Evolutionary conservation across 768 basidiomycete species (phyloP).

Genomic region (Mycena olivaceomarginata): DNA sequence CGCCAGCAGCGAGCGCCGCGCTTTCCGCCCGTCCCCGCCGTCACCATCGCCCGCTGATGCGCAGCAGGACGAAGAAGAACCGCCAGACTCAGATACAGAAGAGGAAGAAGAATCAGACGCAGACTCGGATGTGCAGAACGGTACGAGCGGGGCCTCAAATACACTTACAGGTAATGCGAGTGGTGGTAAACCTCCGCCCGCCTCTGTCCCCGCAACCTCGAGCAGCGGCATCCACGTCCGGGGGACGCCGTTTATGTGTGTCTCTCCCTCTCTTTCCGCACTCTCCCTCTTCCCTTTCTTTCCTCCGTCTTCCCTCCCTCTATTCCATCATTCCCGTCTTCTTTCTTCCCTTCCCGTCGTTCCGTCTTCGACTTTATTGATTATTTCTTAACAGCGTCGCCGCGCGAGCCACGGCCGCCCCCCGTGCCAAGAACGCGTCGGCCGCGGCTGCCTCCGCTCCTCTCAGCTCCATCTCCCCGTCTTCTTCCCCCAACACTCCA

Average conservation of each 20-base stretch:
- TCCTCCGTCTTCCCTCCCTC: background rate
- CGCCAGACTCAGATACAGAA: constrained; percentile 5
- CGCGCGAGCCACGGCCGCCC: constrained; percentile 1
- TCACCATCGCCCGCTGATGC: constrained; percentile 9
- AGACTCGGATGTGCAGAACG: constrained; percentile 10
- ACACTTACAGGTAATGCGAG: constrained; percentile 6
- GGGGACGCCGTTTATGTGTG: background rate
- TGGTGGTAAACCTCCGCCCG: constrained; percentile 1
- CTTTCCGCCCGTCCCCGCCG: background rate
- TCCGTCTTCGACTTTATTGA: background rate
- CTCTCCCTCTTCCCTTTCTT: constrained; percentile 3
- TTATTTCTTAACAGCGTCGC: constrained; percentile 7
- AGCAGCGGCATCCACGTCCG: constrained; percentile 8
- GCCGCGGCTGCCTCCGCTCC: constrained; percentile 1
- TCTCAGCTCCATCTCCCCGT: background rate
- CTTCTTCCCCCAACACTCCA: background rate
- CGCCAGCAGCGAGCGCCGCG: background rate
- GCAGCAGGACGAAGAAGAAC: background rate
- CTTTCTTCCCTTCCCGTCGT: constrained; percentile 1
- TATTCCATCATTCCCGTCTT: background rate
- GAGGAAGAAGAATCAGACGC: constrained; percentile 1
- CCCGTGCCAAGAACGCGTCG: background rate
- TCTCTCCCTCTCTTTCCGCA: background rate
- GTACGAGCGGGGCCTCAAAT: too few relatives aligned
- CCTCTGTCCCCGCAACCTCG: constrained; percentile 4